Evolutionary conservation across 1,139 yeast species (phyloP), one percentile per base, ranked within the genome.

Genomic region (Geotrichum europaeum): DNA sequence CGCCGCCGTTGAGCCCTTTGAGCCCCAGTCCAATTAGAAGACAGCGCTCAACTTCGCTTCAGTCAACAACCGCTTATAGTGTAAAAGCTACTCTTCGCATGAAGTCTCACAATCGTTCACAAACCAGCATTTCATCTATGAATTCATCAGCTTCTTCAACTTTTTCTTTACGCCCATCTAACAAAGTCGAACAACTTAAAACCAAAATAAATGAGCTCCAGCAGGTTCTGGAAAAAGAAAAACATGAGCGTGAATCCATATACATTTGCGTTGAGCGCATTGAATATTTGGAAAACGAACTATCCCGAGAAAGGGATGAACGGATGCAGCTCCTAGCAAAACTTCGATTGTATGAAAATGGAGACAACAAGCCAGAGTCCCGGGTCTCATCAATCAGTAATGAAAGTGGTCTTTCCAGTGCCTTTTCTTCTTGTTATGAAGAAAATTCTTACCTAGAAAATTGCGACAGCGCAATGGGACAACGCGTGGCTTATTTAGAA

Each of bases 121-220:
- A 12, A 45, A 40, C 55, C 5, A 28, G 49, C 15, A 28, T 49
- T 4, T 20, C 49, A 6, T 45, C 53, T 36, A 3, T 49, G 20
- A 36, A 12, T 18, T 43, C 58, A 4, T 49, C 53, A 2, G 18
- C 28, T 34, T 20, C 58, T 4, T 54, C 60, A n/a, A 54, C 24
- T 18, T 43, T 50, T 18, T 50, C 58, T 13, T 30, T 24, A 25
- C 54, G 28, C 9, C 40, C 15, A 28, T 12, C 53, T 18, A 7
- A 18, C 40, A 58, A 55, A 36, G 70, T 71, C 9, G 73, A 70
- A 30, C 73, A 70, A 57, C 69, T 72, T 59, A 69, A 67, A 64
- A 56, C 58, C 54, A 71, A 72, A 62, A 70, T 71, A 28, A 49
- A 64, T 49, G 73, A 71, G 61, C 67, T 72, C 49, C 74, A 72